Percentiles rank a stretch among this genome's conserved stretches.
Conservation (phyloP, 371 early-diverging fungal genomes). For the Zychaea mexicana region DNA sequence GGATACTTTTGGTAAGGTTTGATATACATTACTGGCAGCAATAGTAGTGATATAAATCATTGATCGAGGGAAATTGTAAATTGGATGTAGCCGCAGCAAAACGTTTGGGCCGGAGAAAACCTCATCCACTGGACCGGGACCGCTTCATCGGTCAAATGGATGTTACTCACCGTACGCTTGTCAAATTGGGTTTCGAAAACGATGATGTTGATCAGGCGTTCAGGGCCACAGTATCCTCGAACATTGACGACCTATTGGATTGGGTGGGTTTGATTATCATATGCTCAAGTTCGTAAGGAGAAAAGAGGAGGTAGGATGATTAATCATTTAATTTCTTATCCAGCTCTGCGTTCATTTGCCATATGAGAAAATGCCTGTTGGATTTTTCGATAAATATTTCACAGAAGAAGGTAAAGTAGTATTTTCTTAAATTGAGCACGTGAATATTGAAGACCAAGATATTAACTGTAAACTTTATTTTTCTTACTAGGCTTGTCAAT, state of each 20-base stretch:
- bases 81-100: neutral
- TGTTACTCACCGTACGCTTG: constrained; percentile 50
- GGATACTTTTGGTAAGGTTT: constrained; percentile 13
- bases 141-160: constrained; percentile 51
- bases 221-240: constrained; percentile 38
- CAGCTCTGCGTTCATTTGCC: constrained; percentile 59
- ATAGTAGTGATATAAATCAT: too few species aligned
- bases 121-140: constrained; percentile 27
- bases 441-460: too few species aligned
- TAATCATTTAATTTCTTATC: neutral
- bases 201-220: constrained; percentile 54
- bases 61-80: too few species aligned
- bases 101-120: neutral
- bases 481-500: neutral
- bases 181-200: constrained; percentile 50
- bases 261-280: constrained; percentile 46
- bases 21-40: too few species aligned
- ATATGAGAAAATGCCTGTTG: constrained; percentile 59
- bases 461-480: neutral
- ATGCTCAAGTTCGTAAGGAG: neutral
- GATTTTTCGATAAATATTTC: constrained; percentile 61
- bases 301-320: neutral
- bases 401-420: constrained; percentile 47
- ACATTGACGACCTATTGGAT: constrained; percentile 55
- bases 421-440: constrained; percentile 13